A percentile compares a stretch with the other conserved stretches of the same genome.
phyloP scores from a whole-genome alignment of 495 filamentous ascomycete genomes.

The Clavariopsis aquatica region DNA sequence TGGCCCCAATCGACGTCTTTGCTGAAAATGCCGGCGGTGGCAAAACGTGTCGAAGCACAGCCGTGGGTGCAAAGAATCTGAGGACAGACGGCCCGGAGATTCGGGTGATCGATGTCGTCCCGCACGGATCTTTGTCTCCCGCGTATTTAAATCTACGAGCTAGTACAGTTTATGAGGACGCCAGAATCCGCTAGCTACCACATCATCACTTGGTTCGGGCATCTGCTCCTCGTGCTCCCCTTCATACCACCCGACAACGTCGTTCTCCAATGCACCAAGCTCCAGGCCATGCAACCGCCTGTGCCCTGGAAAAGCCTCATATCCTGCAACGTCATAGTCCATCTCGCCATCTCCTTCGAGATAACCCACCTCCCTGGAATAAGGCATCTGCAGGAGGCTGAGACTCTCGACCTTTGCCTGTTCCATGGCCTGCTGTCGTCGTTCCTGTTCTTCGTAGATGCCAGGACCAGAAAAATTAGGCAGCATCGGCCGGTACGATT shows the following conservation, averaged over 20 bases:
- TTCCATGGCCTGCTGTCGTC: constrained; percentile 1
- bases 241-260: background rate
- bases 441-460: constrained; percentile 30
- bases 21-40: no score
- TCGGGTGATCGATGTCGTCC: constrained; percentile 1
- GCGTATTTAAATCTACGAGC: constrained; percentile 12
- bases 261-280: background rate
- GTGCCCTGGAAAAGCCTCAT: background rate
- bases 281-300: background rate
- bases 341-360: constrained; percentile 6
- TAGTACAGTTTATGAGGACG: constrained; percentile 46
- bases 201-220: background rate
- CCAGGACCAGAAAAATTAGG: constrained; percentile 6
- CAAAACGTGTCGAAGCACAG: no score
- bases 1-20: no score
- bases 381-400: background rate
- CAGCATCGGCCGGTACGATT: constrained; percentile 1
- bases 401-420: background rate
- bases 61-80: background rate
- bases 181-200: constrained; percentile 38
- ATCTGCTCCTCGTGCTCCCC: background rate
- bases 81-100: constrained; percentile 1
- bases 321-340: constrained; percentile 11
- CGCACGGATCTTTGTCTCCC: constrained; percentile 17
- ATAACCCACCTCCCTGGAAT: constrained; percentile 8